Base-by-base conservation (phyloP, 768 basidiomycete genomes). In the Dacryopinax primogenitus region DNA sequence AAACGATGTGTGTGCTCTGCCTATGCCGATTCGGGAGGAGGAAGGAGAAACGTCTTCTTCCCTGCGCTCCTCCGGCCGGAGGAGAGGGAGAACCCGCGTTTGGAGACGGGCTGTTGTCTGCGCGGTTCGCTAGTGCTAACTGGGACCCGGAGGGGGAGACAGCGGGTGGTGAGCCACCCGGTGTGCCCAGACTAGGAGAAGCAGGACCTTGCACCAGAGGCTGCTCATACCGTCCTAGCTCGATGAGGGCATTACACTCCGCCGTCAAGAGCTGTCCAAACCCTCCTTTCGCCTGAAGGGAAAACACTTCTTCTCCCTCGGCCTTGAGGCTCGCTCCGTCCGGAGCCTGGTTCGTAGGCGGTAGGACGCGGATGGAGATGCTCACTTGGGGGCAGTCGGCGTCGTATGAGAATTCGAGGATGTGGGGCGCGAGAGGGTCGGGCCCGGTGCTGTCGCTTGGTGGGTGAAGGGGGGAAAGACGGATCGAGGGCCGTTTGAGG, bases 401-500 rank as follows among this genome's bases (percentile, higher is more conserved):
- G 72, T 97, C 93, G 74, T 88, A 97, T 73, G 89, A 86, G 74
- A 96, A 97, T 72, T 92, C 91, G 66, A 95, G 79, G 18, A 85
- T 84, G 70, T 92, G 90, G 33, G 35, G 73, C 37, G 79, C 73
- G 34, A 77, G 72, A 30, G 84, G 81, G 35, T 79, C 77, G 4
- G 41, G 41, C 6, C 41, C 41, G 1, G 78, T 71, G 15, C 81
- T 71, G 28, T 73, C 73, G 33, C 65, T 34, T 23, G 74, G 70
- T 2, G 79, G 70, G 21, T 28, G 68, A 61, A 88, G 77, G 0
- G 86, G 90, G 7, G 84, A 85, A 2, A 94, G 82, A 13, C 86
- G 83, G 34, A 97, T 80, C 0, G 90, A 86, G 0, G 93, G 93
- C 3, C 93, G 84, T 73, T 94, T 95, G 70, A 96, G 84, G 72